Base-by-base conservation (phyloP, 2,329 filamentous ascomycete species). In the Bimuria novae-zelandiae region DNA sequence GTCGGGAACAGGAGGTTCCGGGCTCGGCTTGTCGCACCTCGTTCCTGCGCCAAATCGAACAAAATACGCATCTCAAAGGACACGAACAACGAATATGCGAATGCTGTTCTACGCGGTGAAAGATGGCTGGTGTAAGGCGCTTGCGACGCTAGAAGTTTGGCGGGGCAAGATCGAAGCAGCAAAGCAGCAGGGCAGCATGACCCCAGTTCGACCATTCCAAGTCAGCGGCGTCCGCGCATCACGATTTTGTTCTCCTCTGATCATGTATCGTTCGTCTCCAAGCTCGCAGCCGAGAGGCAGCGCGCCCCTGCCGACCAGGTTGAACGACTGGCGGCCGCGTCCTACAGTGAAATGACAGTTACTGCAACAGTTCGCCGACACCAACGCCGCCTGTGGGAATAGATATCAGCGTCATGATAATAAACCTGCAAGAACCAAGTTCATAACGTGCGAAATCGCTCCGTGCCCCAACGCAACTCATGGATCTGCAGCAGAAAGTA, bases 391-490 rank as follows among this genome's bases (percentile, higher is more conserved):
- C 33, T 8, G 33, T 17, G n/a, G 16, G 10, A 4, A 36, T 8
- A 27, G 23, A 49, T 29, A 22, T 40, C 40, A 36, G 48, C 47
- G 45, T 51, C 33, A 23, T 52, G 22, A 39, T 23, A 33, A 32
- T 47, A 56, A 52, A 46, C 54, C 47, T 50, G 40, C 27, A 19
- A 43, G 30, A 36, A 23, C 25, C 44, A 32, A 22, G 27, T 39
- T 21, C 25, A 46, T 51, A 54, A 46, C 35, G 7, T 32, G 33
- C 44, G 49, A 14, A 39, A 42, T 40, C 40, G 19, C 29, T 49
- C 44, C 16, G 43, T 53, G 45, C 51, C 33, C 7, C 32, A 35
- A 47, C 29, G n/a, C n/a, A n/a, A n/a, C n/a, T n/a, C 45, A 17
- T 25, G 7, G 7, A n/a, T n/a, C 29, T 41, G 33, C 29, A 23